Evolutionary conservation across 2,329 filamentous ascomycete genomes (phyloP), one percentile per base, ranked within the genome.

Genomic region (Bipolaris sorokiniana): DNA sequence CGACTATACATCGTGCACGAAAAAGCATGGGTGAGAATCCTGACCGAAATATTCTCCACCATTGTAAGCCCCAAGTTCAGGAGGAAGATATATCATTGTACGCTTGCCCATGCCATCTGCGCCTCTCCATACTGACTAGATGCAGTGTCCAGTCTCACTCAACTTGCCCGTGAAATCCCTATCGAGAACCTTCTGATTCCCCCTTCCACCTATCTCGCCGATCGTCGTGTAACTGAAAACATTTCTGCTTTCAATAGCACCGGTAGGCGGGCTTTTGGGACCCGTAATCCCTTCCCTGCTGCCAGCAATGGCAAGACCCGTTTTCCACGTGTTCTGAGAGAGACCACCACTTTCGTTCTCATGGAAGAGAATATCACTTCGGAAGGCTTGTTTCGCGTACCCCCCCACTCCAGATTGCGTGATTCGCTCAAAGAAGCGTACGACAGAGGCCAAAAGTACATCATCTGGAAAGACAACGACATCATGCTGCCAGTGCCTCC

Each of bases 1-100:
- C 81, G 78, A 66, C 75, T 86, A 40, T 85, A 84, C 70, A 83
- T 86, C 65, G 83, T 85, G 51, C 83, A 85, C 67, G 83, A 84
- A 65, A 79, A 82, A 54, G 82, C 80, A 23, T 86, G 83, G 83
- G 82, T 85, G 33, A 73, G 83, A 52, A 82, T 85, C 41, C 71
- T 85, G 61, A 77, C 84, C 18, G 82, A 84, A 66, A 80, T 85
- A 54, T 83, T 85, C 70, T 83, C 82, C 3, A 84, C 82, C 23
- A 81, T 86, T 49, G 82, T 84, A 18, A 84, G 82, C 58, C 82
- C 82, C 33, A 86, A 86, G 66, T 85, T 84, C 65, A 75, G 82
- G 68, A 78, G 81, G 67, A 86, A 86, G 76, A 83, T 85, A 41
- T 75, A 83, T n/a, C 82, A 85, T 66, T 73, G 80, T 81, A 72